Evolutionary conservation across 2,329 filamentous ascomycete species (phyloP).

Genomic region (Fusarium penzigii): DNA sequence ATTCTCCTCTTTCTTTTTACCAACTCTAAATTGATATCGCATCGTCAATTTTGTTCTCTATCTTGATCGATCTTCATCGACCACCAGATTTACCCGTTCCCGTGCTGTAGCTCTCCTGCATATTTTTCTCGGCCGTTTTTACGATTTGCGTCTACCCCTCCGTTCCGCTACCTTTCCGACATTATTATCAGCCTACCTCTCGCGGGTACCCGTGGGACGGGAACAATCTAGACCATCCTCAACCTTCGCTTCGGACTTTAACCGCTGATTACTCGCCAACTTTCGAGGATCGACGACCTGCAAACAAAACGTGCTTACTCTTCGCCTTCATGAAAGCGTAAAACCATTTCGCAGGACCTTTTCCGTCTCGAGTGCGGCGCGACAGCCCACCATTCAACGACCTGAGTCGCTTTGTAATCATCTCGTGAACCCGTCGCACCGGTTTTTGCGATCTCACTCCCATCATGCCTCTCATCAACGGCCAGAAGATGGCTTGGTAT

Average conservation of each 20-base stretch:
- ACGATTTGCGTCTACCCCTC: no score
- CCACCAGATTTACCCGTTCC: no score
- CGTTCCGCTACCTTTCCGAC: no score
- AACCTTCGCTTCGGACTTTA: not conserved
- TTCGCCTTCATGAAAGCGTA: conserved; percentile 20
- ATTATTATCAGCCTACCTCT: no score
- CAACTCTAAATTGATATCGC: no score
- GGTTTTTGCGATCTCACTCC: conserved; percentile 8
- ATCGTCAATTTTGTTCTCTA: no score
- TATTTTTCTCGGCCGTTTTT: no score
- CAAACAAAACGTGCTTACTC: not conserved
- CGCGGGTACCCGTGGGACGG: no score
- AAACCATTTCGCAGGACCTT: conserved; percentile 4
- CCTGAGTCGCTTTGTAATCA: conserved; percentile 6
- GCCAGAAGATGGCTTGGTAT: conserved; percentile 74
- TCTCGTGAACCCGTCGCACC: conserved; percentile 17
- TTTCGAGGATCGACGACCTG: conserved; percentile 5
- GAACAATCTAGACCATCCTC: conserved; percentile 1
- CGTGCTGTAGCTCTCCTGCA: no score
- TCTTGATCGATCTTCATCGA: no score
- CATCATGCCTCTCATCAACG: conserved; percentile 68
- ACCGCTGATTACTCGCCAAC: not conserved
- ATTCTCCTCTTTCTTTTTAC: no score
- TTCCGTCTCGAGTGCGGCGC: conserved; percentile 21
- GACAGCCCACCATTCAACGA: conserved; percentile 13